phyloP scores from a whole-genome alignment of 2,329 filamentous ascomycete species.

The Lecanicillium sp. region DNA sequence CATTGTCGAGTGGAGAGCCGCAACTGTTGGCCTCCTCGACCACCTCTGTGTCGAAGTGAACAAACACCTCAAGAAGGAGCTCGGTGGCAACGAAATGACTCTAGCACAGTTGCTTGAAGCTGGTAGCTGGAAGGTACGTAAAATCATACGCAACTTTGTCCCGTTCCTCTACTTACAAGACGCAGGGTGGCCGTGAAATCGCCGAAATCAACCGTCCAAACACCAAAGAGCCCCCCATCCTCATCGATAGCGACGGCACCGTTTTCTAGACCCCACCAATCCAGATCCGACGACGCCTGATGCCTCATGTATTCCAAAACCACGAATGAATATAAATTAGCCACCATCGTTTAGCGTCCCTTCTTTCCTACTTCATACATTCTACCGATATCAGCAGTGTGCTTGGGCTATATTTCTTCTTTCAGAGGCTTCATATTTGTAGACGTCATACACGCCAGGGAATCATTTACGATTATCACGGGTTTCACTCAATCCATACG shows the following conservation, averaged over 20 bases:
- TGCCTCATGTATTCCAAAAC: background rate
- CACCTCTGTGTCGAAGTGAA: slow-evolving; percentile 45
- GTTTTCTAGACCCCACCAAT: slow-evolving; percentile 62
- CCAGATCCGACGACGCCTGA: background rate
- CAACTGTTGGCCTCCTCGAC: slow-evolving; percentile 56
- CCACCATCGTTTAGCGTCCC: background rate
- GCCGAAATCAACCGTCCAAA: slow-evolving; percentile 93
- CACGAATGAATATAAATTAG: background rate
- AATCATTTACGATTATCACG: too few species aligned
- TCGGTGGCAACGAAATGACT: slow-evolving; percentile 66
- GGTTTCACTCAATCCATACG: too few species aligned
- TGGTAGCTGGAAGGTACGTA: slow-evolving; percentile 86
- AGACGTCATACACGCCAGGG: too few species aligned
- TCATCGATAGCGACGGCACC: slow-evolving; percentile 93
- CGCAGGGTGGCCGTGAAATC: slow-evolving; percentile 82
- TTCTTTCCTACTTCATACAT: background rate
- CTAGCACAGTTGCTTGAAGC: slow-evolving; percentile 90
- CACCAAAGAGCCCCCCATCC: slow-evolving; percentile 91
- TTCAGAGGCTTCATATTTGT: too few species aligned
- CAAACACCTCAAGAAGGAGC: slow-evolving; percentile 56
- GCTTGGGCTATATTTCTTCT: background rate
- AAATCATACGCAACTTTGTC: too few species aligned
- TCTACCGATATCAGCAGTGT: background rate
- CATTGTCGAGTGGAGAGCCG: slow-evolving; percentile 60
- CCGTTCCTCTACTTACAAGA: slow-evolving; percentile 4